Base-by-base conservation (phyloP, 352 stramenopile genomes). In the Pelagophyceae sp. region DNA sequence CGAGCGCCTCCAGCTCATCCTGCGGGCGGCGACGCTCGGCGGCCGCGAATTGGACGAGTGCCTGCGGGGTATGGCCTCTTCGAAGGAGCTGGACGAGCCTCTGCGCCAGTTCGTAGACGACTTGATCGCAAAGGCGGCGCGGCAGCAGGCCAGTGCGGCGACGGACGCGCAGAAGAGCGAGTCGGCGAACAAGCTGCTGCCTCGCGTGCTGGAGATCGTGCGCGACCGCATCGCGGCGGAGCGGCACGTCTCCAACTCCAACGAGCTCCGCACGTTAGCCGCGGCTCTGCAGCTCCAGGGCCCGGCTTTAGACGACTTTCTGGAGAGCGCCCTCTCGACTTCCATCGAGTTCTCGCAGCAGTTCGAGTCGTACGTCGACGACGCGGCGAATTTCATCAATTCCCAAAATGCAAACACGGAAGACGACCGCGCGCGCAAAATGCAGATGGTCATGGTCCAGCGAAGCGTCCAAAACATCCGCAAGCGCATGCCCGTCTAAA, bases 321-420 rank as follows among this genome's bases (percentile, higher is more conserved):
- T 74, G 11, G 3, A 50, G 38, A 54, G 20, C 1, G 33, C 19
- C 2, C 38, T 74, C 35, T 6, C 35, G 27, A 50, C 27, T 0
- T 74, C 67, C 6, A 33, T 74, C 11, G 67, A 74, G 11, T 74
- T 74, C 37, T 33, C 67, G 5, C 1, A 6, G 67, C 33, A 37
- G 11, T 74, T 74, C 37, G 67, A 74, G 3, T 23, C 67, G 35
- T 74, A 74, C 67, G 67, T 74, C 67, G 33, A 11, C 35, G 67
- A 50, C 35, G 67, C 67, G 2, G 67, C 67, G 38, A 2, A 11
- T 11, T 72, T 72, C 63, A 1, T 45, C 63, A 32, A 38, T 6
- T 65, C 58, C 3, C 20, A 17, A n/a, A n/a, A 6, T 6, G 23
- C 58, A 15, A 35, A 3, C 15, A 72, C 31, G 63, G 6, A n/a